Conservation (phyloP, 1,139 yeast species). For the Blastobotrys petasosporus region DNA sequence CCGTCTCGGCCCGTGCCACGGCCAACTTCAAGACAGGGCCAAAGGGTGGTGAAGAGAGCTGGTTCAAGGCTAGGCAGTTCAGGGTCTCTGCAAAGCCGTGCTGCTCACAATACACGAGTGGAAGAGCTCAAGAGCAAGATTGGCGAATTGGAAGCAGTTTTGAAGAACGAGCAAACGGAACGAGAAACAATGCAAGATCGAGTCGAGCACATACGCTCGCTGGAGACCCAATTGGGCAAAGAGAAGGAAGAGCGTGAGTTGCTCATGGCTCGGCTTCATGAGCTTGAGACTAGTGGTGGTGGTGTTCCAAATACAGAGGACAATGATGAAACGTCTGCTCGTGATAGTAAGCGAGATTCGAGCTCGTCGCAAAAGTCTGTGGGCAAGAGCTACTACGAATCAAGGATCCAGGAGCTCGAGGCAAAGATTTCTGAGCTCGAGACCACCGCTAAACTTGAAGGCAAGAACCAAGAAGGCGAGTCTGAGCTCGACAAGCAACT, state of each 20-base stretch:
- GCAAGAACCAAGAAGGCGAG: constrained; percentile 4
- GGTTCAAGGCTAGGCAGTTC: constrained; percentile 16
- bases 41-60: constrained; percentile 16
- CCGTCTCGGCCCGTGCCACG: constrained; percentile 10
- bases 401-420: constrained; percentile 20
- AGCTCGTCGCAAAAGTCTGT: constrained; percentile 8
- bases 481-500: constrained; percentile 13
- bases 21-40: constrained; percentile 15
- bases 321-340: neutral
- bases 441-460: constrained; percentile 6
- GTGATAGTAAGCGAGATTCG: constrained; percentile 2
- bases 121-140: constrained; percentile 31
- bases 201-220: constrained; percentile 22
- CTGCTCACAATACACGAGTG: constrained; percentile 16
- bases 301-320: neutral
- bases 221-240: constrained; percentile 23
- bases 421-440: constrained; percentile 13
- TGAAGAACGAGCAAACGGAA: constrained; percentile 26
- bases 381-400: constrained; percentile 14
- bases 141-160: constrained; percentile 29
- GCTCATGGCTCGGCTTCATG: constrained; percentile 16
- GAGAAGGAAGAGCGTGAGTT: constrained; percentile 23
- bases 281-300: constrained; percentile 1
- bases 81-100: constrained; percentile 13
- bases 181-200: constrained; percentile 22